A percentile compares a stretch with the other conserved stretches of the same genome.
Evolutionary conservation across 257 asterid genomes (phyloP).

Genomic region (Fraxinus cuspidata): DNA sequence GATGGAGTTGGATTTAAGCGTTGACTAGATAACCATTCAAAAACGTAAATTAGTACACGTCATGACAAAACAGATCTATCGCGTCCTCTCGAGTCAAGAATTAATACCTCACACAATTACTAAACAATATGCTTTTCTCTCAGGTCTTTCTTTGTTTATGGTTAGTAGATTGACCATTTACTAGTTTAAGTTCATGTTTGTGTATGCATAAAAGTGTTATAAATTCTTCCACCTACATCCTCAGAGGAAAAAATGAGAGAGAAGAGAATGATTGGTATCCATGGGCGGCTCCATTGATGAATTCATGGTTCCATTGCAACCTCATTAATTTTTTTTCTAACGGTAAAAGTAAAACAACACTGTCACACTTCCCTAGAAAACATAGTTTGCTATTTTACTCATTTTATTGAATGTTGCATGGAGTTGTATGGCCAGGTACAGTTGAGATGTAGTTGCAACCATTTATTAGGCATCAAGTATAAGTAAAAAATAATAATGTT

Average conservation of each 20-base stretch:
- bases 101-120: not conserved
- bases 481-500: too few species aligned
- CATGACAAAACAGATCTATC: too few species aligned
- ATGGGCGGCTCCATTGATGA: conserved; percentile 35
- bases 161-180: not conserved
- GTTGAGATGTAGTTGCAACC: not conserved
- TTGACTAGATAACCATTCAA: too few species aligned
- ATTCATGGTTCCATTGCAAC: conserved; percentile 3
- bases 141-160: not conserved
- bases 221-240: not conserved
- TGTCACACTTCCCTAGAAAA: conserved; percentile 23
- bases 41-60: too few species aligned
- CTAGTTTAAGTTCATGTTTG: not conserved
- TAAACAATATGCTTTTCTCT: not conserved
- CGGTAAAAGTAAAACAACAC: not conserved
- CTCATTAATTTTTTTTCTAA: conserved; percentile 5
- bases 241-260: not conserved
- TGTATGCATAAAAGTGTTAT: not conserved
- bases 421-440: not conserved
- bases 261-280: conserved; percentile 23
- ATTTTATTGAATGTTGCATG: not conserved
- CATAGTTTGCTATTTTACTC: not conserved
- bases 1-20: too few species aligned
- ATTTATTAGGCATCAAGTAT: not conserved
- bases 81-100: not conserved